Evolutionary conservation across 768 basidiomycete genomes (phyloP).

Genomic region (Neoboletus magnificus): DNA sequence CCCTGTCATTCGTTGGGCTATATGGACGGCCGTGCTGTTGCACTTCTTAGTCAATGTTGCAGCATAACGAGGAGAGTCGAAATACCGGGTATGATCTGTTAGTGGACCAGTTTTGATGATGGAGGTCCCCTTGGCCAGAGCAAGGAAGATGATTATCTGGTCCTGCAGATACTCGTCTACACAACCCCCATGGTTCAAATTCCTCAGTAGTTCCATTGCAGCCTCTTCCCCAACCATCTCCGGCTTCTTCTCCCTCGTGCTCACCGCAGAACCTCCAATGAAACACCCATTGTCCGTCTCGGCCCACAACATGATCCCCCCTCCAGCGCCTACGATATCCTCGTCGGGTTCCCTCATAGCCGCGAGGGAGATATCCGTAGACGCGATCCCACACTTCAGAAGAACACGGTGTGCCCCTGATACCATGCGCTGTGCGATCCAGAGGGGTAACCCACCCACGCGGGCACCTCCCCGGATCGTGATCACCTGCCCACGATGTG

Average conservation of each 20-base stretch:
- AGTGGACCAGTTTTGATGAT: conserved; percentile 54
- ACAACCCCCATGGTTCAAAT: conserved; percentile 62
- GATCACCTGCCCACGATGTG: conserved; percentile 53
- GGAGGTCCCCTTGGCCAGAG: conserved; percentile 64
- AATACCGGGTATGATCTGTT: conserved; percentile 65
- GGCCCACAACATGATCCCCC: conserved; percentile 73
- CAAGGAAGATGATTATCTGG: conserved; percentile 76
- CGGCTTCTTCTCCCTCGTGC: conserved; percentile 46
- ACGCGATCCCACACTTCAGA: conserved; percentile 32
- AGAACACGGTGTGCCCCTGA: conserved; percentile 49
- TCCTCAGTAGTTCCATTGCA: conserved; percentile 54
- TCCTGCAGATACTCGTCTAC: conserved; percentile 73
- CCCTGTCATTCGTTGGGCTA: conserved; percentile 64
- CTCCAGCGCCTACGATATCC: conserved; percentile 56
- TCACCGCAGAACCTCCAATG: conserved; percentile 67
- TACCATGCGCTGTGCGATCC: conserved; percentile 55
- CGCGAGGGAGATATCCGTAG: conserved; percentile 32
- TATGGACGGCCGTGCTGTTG: conserved; percentile 63
- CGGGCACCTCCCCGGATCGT: conserved; percentile 58
- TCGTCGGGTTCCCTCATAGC: conserved; percentile 45
- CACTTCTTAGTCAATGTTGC: background rate
- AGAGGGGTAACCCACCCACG: conserved; percentile 59
- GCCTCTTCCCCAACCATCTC: conserved; percentile 55
- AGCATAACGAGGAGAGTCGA: background rate
- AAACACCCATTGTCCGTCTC: conserved; percentile 65